Percentiles rank a stretch among this genome's conserved stretches.
phyloP scores from a whole-genome alignment of 2,329 filamentous ascomycete genomes.

The Paraphoma chrysanthemicola region DNA sequence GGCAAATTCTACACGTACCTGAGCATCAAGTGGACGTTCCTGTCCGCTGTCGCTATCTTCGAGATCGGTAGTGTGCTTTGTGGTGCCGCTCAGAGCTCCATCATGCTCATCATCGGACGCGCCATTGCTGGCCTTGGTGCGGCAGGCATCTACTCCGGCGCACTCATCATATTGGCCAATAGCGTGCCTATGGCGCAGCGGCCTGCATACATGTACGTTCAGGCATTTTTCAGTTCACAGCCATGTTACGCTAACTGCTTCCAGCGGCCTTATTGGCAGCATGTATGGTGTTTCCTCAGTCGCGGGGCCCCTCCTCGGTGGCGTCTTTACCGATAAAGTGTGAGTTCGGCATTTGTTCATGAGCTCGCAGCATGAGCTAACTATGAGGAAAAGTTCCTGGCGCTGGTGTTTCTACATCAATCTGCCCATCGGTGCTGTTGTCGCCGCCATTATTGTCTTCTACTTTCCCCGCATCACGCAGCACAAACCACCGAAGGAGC shows the following conservation, averaged over 20 bases:
- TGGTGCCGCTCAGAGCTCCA: constrained; percentile 57
- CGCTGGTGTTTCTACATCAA: constrained; percentile 50
- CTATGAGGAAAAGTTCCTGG: constrained; percentile 41
- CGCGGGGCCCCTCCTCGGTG: constrained; percentile 58
- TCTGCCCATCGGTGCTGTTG: constrained; percentile 49
- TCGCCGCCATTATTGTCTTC: constrained; percentile 37
- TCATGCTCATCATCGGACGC: constrained; percentile 59
- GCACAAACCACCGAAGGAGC: constrained; percentile 28
- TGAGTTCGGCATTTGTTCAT: neutral
- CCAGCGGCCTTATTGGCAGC: constrained; percentile 49
- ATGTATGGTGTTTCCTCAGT: constrained; percentile 34
- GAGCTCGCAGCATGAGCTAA: neutral
- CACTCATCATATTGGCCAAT: constrained; percentile 54
- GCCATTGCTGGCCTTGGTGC: constrained; percentile 59
- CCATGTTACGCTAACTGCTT: too few relatives aligned
- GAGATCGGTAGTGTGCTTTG: constrained; percentile 60
- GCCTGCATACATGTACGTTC: constrained; percentile 54
- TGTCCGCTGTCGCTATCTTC: constrained; percentile 56
- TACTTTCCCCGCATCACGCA: constrained; percentile 29
- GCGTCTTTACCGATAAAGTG: constrained; percentile 50
- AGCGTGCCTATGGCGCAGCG: constrained; percentile 40
- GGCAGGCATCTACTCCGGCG: constrained; percentile 59
- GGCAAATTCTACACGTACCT: constrained; percentile 56
- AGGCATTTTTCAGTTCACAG: constrained; percentile 51
- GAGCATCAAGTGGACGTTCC: constrained; percentile 55